phyloP scores from a whole-genome alignment of 345 rosid species.

The Populus pruinosa region DNA sequence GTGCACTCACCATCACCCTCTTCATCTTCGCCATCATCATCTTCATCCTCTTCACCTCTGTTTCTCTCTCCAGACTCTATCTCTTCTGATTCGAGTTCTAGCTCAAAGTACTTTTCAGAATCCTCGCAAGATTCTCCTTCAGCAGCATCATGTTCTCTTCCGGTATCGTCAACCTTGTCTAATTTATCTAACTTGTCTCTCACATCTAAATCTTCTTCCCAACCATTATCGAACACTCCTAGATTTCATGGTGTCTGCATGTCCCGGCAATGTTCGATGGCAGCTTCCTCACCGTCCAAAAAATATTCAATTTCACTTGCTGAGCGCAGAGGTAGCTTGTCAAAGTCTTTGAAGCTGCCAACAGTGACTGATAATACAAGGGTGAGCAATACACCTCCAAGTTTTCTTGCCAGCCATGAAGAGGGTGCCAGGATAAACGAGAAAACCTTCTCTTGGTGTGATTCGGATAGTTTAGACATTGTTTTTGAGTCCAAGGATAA shows the following conservation, averaged over 20 bases:
- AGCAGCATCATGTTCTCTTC: constrained; percentile 49
- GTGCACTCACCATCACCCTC: constrained; percentile 67
- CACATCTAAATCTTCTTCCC: constrained; percentile 44
- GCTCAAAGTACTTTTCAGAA: constrained; percentile 58
- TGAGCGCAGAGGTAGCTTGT: constrained; percentile 75
- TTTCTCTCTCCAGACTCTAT: constrained; percentile 75
- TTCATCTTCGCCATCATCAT: constrained; percentile 38
- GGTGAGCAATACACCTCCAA: constrained; percentile 22
- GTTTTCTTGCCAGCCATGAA: constrained; percentile 26
- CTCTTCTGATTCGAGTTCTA: constrained; percentile 60
- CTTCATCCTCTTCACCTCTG: constrained; percentile 67
- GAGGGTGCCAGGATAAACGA: constrained; percentile 28
- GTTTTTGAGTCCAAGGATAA: constrained; percentile 44
- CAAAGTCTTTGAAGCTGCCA: constrained; percentile 72
- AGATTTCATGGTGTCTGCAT: constrained; percentile 34
- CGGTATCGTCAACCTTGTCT: constrained; percentile 53
- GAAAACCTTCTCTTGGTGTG: constrained; percentile 34
- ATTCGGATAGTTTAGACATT: constrained; percentile 48
- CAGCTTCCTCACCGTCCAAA: constrained; percentile 37
- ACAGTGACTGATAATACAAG: constrained; percentile 42
- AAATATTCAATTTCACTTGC: constrained; percentile 70
- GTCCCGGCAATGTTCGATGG: constrained; percentile 30
- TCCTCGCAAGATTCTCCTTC: constrained; percentile 70
- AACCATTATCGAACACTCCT: constrained; percentile 26
- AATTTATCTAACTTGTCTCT: constrained; percentile 58